phyloP scores from a whole-genome alignment of 768 basidiomycete species.

The Asterophora lycoperdoides region DNA sequence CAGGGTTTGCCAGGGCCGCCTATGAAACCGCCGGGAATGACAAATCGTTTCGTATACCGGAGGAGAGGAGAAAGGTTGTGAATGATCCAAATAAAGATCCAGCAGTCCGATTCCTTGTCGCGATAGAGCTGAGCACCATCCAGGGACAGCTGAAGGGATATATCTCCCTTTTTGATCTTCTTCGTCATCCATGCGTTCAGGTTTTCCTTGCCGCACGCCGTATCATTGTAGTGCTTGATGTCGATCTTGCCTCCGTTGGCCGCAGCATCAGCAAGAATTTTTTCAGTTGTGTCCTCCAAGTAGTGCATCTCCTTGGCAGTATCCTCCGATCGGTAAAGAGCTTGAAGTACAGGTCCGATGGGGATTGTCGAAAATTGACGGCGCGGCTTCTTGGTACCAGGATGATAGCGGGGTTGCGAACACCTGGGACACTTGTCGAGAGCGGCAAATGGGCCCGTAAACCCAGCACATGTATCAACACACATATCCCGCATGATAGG shows the following conservation, averaged over 20 bases:
- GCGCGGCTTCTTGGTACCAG: no score
- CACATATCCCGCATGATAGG: no score
- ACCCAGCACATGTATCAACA: no score
- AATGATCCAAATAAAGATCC: no score
- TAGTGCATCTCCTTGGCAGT: constrained; percentile 3
- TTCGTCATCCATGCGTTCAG: not conserved
- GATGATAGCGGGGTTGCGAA: not conserved
- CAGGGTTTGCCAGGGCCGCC: constrained; percentile 19
- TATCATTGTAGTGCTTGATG: constrained; percentile 1
- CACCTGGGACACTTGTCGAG: constrained; percentile 1
- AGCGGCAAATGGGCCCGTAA: no score
- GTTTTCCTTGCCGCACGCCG: no score
- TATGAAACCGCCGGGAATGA: constrained; percentile 9
- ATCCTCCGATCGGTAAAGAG: constrained; percentile 2
- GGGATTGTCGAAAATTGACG: constrained; percentile 6
- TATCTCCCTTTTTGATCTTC: no score
- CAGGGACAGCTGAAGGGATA: no score
- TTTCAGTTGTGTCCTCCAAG: not conserved
- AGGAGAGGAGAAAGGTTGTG: constrained; percentile 17
- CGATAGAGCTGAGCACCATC: no score
- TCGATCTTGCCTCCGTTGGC: not conserved
- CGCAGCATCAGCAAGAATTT: not conserved
- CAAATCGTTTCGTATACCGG: no score
- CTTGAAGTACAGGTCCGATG: constrained; percentile 5
- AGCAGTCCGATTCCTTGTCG: no score